Evolutionary conservation across 2,329 filamentous ascomycete genomes (phyloP).

Genomic region (Aureobasidium pullulans): DNA sequence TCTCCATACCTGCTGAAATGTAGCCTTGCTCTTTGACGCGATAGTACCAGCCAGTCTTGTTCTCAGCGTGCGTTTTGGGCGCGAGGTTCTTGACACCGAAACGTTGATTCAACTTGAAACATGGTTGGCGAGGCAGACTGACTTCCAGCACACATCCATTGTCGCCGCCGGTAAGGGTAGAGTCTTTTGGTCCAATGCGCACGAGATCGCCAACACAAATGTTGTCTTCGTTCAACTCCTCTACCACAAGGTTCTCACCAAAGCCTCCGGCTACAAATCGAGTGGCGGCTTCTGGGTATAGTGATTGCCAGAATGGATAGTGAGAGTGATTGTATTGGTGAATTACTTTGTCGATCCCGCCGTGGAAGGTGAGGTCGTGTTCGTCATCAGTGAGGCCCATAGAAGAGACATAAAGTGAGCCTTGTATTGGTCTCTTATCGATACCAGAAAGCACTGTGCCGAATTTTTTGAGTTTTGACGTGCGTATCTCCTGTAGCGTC

Average conservation of each 20-base stretch:
- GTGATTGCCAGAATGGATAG: slow-evolving; percentile 46
- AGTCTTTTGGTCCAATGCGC: slow-evolving; percentile 29
- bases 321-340: slow-evolving; percentile 52
- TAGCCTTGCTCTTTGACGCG: no score
- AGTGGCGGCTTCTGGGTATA: slow-evolving; percentile 45
- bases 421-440: slow-evolving; percentile 35
- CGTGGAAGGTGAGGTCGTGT: slow-evolving; percentile 54
- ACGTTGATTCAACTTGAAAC: slow-evolving; percentile 59
- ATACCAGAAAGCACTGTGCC: slow-evolving; percentile 5
- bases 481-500: not conserved
- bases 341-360: slow-evolving; percentile 54
- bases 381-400: slow-evolving; percentile 51
- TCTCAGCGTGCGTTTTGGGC: not conserved
- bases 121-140: slow-evolving; percentile 53
- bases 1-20: no score
- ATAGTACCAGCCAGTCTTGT: not conserved
- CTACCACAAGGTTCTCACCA: slow-evolving; percentile 48
- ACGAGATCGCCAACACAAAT: slow-evolving; percentile 56
- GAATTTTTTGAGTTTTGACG: not conserved
- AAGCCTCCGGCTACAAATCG: no score
- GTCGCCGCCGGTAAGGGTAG: not conserved
- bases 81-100: slow-evolving; percentile 31
- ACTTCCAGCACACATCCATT: slow-evolving; percentile 47
- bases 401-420: slow-evolving; percentile 37
- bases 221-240: slow-evolving; percentile 54